Conservation (phyloP, 148 eudicot species). For the Euryodendron excelsum region DNA sequence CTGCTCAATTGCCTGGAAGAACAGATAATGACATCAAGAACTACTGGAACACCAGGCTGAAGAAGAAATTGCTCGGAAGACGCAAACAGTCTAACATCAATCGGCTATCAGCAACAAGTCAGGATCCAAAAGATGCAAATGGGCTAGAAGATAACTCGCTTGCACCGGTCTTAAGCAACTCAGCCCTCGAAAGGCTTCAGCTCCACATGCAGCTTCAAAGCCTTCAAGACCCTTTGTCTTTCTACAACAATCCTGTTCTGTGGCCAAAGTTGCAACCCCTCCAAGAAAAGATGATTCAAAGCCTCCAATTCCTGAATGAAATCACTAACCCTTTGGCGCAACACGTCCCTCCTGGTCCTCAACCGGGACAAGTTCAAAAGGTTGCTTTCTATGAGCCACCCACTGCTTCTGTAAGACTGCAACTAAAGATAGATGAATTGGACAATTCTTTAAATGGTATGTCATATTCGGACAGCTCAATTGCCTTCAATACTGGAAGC, state of each 20-base stretch:
- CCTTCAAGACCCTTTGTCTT: constrained; percentile 53
- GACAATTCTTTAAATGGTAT: too few relatives aligned
- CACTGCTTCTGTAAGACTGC: not conserved
- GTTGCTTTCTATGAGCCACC: constrained; percentile 5
- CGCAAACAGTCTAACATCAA: constrained; percentile 42
- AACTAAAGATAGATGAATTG: too few relatives aligned
- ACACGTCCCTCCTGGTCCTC: constrained; percentile 13
- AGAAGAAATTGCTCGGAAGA: constrained; percentile 75
- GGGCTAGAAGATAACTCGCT: constrained; percentile 29
- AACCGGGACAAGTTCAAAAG: constrained; percentile 3
- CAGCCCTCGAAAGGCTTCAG: constrained; percentile 90
- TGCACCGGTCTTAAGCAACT: constrained; percentile 56
- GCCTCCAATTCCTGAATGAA: constrained; percentile 36
- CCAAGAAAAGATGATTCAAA: constrained; percentile 64
- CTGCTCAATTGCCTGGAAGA: constrained; percentile 93
- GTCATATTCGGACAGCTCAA: constrained; percentile 17
- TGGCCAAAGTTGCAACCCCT: constrained; percentile 81
- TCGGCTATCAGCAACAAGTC: constrained; percentile 8
- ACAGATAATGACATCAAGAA: constrained; percentile 95
- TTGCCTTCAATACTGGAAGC: constrained; percentile 4
- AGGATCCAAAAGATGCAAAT: constrained; percentile 27
- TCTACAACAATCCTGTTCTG: constrained; percentile 51
- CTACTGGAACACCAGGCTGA: constrained; percentile 75
- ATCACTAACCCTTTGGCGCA: constrained; percentile 20
- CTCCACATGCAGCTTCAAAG: constrained; percentile 88